Evolutionary conservation across 176 grass and related monocot species (phyloP).

Genomic region (Sorghum bicolor): DNA sequence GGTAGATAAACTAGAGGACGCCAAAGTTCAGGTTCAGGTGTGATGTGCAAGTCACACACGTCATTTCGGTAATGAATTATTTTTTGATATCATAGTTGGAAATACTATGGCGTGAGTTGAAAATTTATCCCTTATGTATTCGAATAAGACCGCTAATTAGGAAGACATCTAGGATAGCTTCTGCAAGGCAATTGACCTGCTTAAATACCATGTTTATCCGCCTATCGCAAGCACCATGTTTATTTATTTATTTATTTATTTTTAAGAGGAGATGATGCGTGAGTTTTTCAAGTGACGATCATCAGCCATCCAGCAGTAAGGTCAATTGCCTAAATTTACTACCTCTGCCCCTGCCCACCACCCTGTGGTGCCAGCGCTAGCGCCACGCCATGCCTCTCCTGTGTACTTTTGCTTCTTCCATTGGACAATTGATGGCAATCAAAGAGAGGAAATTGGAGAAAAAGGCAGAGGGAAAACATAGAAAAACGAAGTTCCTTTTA

Average conservation of each 20-base stretch:
- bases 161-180: not conserved
- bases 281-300: too few relatives aligned
- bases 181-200: too few relatives aligned
- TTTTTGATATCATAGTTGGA: not conserved
- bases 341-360: too few relatives aligned
- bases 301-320: too few relatives aligned
- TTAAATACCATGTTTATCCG: too few relatives aligned
- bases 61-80: not conserved
- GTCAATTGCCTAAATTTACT: too few relatives aligned
- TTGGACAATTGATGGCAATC: not conserved
- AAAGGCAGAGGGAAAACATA: not conserved
- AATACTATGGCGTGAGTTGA: not conserved
- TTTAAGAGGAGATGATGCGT: too few relatives aligned
- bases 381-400: too few relatives aligned
- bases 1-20: not conserved
- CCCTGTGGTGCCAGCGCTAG: too few relatives aligned
- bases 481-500: not conserved
- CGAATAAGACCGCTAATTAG: not conserved
- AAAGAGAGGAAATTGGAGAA: not conserved
- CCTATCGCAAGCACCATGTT: not conserved
- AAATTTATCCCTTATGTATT: not conserved
- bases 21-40: not conserved
- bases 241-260: not conserved
- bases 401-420: not conserved
- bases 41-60: not conserved